phyloP scores from a whole-genome alignment of 2,329 filamentous ascomycete species.

The Xylaria sp. region DNA sequence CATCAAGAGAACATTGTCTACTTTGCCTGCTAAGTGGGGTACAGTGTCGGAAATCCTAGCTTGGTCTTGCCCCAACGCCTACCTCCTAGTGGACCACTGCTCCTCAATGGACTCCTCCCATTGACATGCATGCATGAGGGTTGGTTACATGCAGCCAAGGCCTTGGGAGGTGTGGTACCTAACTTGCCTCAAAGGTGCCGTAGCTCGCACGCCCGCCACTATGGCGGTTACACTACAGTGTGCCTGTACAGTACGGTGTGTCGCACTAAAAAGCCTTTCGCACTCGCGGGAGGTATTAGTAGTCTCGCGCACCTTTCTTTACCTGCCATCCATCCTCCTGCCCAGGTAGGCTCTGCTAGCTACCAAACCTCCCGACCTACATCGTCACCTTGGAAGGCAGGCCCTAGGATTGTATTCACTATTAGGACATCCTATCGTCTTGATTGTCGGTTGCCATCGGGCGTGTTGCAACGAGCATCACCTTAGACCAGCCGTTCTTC shows the following conservation, averaged over 20 bases:
- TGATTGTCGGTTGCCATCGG: slow-evolving; percentile 15
- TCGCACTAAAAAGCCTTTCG: slow-evolving; percentile 21
- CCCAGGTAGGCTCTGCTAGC: slow-evolving; percentile 23
- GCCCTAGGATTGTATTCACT: slow-evolving; percentile 45
- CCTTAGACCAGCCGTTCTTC: neutral
- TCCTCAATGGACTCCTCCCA: slow-evolving; percentile 10
- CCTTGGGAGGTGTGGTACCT: slow-evolving; percentile 25
- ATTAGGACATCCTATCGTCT: slow-evolving; percentile 11
- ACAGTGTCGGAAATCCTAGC: slow-evolving; percentile 26
- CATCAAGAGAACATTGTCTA: neutral
- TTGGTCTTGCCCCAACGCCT: slow-evolving; percentile 26
- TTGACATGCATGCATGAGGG: slow-evolving; percentile 36
- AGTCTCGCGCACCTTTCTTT: slow-evolving; percentile 22
- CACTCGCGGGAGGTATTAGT: slow-evolving; percentile 25
- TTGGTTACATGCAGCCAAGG: slow-evolving; percentile 34
- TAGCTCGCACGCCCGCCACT: slow-evolving; percentile 11
- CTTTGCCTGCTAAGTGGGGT: slow-evolving; percentile 13
- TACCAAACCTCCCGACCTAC: slow-evolving; percentile 29
- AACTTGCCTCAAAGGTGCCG: slow-evolving; percentile 8
- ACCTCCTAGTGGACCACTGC: neutral
- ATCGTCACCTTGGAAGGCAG: slow-evolving; percentile 39
- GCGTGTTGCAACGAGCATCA: slow-evolving; percentile 19
- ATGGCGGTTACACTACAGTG: slow-evolving; percentile 20
- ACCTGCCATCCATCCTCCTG: slow-evolving; percentile 22
- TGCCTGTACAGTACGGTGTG: neutral